Evolutionary conservation across 805 yeast species (phyloP), one percentile per base, ranked within the genome.

Genomic region (Yamadazyma olivae): DNA sequence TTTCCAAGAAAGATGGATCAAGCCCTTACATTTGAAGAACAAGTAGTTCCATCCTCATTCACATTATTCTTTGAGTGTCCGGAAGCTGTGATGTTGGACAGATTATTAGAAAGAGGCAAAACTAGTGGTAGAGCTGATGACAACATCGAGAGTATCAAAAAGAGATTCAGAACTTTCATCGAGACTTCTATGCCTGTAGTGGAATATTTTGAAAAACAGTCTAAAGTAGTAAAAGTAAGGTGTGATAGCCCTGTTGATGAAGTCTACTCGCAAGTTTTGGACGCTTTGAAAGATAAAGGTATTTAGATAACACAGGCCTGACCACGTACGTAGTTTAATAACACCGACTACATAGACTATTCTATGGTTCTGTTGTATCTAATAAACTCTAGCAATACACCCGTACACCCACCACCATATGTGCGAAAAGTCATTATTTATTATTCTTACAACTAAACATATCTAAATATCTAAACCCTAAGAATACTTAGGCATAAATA

Each of bases 1-100:
- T 91, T 93, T 75, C 99, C 99, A 32, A 77, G 98, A 58, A 88
- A 90, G 59, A 91, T 93, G 97, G 98, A 93, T 63, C 99, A 91
- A 68, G 98, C 98, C 0, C 41, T 83, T 27, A 84, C 91, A n/a
- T 91, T 91, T 57, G 98, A 91, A 64, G 78, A 83, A 26, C 68
- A 77, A 54, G 59, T 80, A 50, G 93, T 79, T 51, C 82, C 72
- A 59, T 82, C 86, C 44, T 69, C 78, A 17, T 76, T 83, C 61
- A 79, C 85, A 2, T 66, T 85, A 27, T 85, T 81, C 61, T 85
- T 85, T 53, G 89, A 84, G 46, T 85, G 95, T 58, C 86, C 91
- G 1, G 93, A 84, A 59, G 54, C 64, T 27, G 84, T 87, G 36
- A 90, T 91, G 97, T 70, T 89, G 47, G 64, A 75, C 46, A 80